Evolutionary conservation across 371 early-diverging fungal genomes (phyloP), one percentile per base, ranked within the genome.

Genomic region (Basidiobolus meristosporus): DNA sequence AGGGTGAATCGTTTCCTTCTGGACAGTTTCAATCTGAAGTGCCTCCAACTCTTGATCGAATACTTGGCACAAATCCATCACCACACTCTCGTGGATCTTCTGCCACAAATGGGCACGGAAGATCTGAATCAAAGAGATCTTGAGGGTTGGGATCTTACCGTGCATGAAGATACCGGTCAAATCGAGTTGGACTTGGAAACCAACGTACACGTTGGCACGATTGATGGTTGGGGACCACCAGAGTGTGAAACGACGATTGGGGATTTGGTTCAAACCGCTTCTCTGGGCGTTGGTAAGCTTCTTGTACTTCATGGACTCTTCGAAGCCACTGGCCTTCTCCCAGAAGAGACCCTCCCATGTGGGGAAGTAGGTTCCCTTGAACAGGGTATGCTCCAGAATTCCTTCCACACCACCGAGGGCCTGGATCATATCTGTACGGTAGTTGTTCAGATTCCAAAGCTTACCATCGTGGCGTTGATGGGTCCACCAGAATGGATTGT

Each of bases 141-240:
- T 98, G 16, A 99, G 71, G 1, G 98, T 98, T 18, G 98, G 92
- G 48, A 99, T 85, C 68, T 99, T 99, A 50, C 99, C 99, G 64
- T 97, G 90, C 98, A 99, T 95, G 56, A 89, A 87, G 38, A 99
- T 98, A 58, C 96, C 96, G 2, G 99, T 99, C 53, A 90, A 62
- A 73, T 98, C 98, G 41, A 99, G 70, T 59, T 92, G 93, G 38
- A 90, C 93, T 61, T 95, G 91, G 90, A 98, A 98, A 63, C 99
- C 99, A 42, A 99, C 90, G 57, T 98, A 97, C 17, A 99, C 97
- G 54, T 96, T 90, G 41, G 87, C 75, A 39, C 90, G 76, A 55
- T 99, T 99, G 53, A 99, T 95, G 1, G 98, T 97, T 7, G 98
- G 98, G 22, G 90, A 90, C 99, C 99, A 99, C 99, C 99, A 99